These are phyloP conservation scores for Fusarium tuaranense DNA, from an alignment of 2,329 filamentous ascomycete species.

Conservation along the genomic window DNA sequence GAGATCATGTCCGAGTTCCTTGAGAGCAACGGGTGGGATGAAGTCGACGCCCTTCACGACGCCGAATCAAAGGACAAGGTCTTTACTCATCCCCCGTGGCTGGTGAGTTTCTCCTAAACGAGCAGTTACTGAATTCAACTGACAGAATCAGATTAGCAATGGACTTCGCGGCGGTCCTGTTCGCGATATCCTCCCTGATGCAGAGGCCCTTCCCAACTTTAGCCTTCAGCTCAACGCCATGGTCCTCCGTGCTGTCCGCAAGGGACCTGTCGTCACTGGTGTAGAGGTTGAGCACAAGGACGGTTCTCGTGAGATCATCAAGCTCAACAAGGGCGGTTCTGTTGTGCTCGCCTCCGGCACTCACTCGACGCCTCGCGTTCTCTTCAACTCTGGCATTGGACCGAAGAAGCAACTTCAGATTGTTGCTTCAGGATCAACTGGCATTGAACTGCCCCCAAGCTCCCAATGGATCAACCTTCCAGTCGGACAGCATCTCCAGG, in stretches of 20 bases:
- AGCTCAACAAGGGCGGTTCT: slow-evolving; percentile 69
- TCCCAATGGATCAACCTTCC: slow-evolving; percentile 69
- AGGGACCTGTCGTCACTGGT: slow-evolving; percentile 70
- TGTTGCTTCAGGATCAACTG: slow-evolving; percentile 58
- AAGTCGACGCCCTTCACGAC: slow-evolving; percentile 68
- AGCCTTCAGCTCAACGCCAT: slow-evolving; percentile 72
- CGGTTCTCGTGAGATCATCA: slow-evolving; percentile 67
- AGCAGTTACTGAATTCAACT: background rate
- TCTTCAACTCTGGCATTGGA: slow-evolving; percentile 71
- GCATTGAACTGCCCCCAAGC: slow-evolving; percentile 60
- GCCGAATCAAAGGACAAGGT: slow-evolving; percentile 73
- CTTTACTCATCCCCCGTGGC: slow-evolving; percentile 74
- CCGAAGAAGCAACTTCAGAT: slow-evolving; percentile 68
- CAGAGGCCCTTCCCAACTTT: slow-evolving; percentile 71
- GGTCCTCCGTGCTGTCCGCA: slow-evolving; percentile 74
- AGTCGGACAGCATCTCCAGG: slow-evolving; percentile 67
- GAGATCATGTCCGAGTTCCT: slow-evolving; percentile 71
- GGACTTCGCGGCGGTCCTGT: slow-evolving; percentile 77
- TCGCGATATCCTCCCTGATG: slow-evolving; percentile 75
- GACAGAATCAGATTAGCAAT: slow-evolving; percentile 64
- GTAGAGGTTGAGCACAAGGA: slow-evolving; percentile 70
- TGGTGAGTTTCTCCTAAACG: slow-evolving; percentile 20
- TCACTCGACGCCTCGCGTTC: slow-evolving; percentile 75
- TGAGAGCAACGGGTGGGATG: slow-evolving; percentile 69
- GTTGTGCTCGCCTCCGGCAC: slow-evolving; percentile 76